Percentiles rank a stretch among this genome's conserved stretches.
phyloP scores from a whole-genome alignment of 352 stramenopile species.

The Pythium pectinolyticum region DNA sequence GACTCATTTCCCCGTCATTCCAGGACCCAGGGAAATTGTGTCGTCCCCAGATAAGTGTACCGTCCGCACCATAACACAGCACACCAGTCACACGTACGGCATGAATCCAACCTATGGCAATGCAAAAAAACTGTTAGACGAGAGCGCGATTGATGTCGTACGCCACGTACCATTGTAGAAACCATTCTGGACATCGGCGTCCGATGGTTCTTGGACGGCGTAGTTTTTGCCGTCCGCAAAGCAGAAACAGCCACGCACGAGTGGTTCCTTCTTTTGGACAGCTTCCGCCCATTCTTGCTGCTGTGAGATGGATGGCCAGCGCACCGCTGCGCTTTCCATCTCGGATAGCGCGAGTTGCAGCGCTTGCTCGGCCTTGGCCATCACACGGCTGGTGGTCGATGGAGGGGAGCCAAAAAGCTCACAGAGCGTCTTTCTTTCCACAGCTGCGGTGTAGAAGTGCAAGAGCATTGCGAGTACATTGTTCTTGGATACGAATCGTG shows the following conservation, averaged over 20 bases:
- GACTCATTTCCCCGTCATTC: background rate
- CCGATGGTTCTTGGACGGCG: background rate
- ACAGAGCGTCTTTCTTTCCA: conserved; percentile 6
- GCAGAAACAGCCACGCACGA: background rate
- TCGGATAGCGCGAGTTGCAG: background rate
- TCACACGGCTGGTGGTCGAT: background rate
- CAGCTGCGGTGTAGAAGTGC: conserved; percentile 12
- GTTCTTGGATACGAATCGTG: conserved; percentile 1
- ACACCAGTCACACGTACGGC: background rate
- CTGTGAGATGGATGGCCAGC: background rate
- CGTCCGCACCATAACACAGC: background rate
- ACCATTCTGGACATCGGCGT: background rate
- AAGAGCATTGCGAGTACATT: background rate
- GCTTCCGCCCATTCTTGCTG: background rate
- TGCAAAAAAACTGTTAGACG: background rate
- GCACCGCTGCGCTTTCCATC: background rate
- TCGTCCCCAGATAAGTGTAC: background rate
- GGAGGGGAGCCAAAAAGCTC: conserved; percentile 2
- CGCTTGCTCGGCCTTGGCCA: background rate
- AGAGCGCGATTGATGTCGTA: background rate
- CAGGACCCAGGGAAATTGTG: background rate
- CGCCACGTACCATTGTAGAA: background rate
- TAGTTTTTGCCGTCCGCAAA: background rate
- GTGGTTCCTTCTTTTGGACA: background rate
- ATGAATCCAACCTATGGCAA: background rate